Conservation (phyloP, 495 filamentous ascomycete genomes). For the Penicillium parvum region DNA sequence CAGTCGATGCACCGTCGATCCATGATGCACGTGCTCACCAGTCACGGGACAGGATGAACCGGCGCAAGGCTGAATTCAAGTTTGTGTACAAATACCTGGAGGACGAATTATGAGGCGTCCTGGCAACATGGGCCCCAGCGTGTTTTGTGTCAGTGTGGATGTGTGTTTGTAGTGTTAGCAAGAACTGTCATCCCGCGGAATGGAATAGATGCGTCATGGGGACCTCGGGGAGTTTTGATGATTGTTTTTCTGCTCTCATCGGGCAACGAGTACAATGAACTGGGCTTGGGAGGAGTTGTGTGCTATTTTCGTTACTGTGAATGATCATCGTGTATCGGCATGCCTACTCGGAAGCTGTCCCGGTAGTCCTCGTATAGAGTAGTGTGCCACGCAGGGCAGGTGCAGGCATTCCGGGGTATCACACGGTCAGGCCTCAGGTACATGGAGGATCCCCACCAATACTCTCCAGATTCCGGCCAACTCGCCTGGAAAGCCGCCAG, state of each 20-base stretch:
- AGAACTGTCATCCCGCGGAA: no score
- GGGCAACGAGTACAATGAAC: constrained; percentile 30
- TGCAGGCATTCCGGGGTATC: no score
- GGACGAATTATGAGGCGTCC: constrained; percentile 66
- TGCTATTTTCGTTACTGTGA: constrained; percentile 18
- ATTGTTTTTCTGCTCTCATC: constrained; percentile 10
- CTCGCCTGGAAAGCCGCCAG: no score
- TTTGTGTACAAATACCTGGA: constrained; percentile 97
- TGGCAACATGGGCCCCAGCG: constrained; percentile 2
- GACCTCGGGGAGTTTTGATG: not conserved
- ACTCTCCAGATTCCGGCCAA: no score
- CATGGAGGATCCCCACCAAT: no score
- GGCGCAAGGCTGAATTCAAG: constrained; percentile 95
- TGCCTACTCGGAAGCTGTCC: no score
- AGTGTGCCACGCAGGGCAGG: no score
- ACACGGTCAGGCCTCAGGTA: no score
- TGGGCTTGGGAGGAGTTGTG: constrained; percentile 31
- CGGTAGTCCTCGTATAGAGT: no score
- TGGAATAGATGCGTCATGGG: constrained; percentile 2
- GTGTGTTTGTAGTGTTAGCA: no score
- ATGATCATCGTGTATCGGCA: no score
- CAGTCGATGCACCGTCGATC: not conserved
- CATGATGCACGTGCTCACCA: constrained; percentile 9
- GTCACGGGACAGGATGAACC: constrained; percentile 82
- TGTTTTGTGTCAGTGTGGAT: not conserved